Base-by-base conservation (phyloP, 2,329 filamentous ascomycete species). In the Paecilomyces niveus region DNA sequence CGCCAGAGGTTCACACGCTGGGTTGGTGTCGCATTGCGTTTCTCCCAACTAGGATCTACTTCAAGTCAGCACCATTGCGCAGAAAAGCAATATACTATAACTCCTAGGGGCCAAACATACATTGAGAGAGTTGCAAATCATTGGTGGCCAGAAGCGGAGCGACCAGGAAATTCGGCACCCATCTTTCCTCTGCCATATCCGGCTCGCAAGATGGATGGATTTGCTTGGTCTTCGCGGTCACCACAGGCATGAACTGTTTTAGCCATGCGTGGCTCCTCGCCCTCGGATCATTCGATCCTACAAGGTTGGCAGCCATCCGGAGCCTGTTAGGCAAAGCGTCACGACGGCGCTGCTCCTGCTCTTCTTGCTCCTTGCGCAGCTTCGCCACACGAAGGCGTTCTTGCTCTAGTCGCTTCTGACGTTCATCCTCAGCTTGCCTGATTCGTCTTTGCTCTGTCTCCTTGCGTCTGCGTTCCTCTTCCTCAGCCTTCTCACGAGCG, bases 161-260 rank as follows among this genome's bases (percentile, higher is more conserved):
- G 62, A 78, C 75, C 62, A 80, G 70, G 62, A 78, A 78, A 58
- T 80, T 81, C 22, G 77, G 74, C 61, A 80, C 72, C 78, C 79
- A 81, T 64, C 71, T 70, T 58, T 81, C 78, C 26, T 76, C 69
- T 15, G 72, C 73, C 35, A 72, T 57, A 32, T 75, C 71, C 18
- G 59, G 56, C 18, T 65, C 64, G 65, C 74, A 78, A 24, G 61
- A 60, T 13, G 72, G 70, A 57, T 80, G 74, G 9, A 81, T 70
- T 58, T 80, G 74, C 33, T 66, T 64, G 7, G 75, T 78, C 50
- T 70, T 70, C 8, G 74, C 78, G 21, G 76, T 78, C 33, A 75
- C 74, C 21, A 81, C 63, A 22, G 78, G 78, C 64, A 79, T 72
- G 63, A 79, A 79, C 54, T 75, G 75, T 55, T 69, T 71, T 35